Conservation (phyloP, 1,284 basidiomycete genomes). For the Melanopsichium pennsylvanicum region DNA sequence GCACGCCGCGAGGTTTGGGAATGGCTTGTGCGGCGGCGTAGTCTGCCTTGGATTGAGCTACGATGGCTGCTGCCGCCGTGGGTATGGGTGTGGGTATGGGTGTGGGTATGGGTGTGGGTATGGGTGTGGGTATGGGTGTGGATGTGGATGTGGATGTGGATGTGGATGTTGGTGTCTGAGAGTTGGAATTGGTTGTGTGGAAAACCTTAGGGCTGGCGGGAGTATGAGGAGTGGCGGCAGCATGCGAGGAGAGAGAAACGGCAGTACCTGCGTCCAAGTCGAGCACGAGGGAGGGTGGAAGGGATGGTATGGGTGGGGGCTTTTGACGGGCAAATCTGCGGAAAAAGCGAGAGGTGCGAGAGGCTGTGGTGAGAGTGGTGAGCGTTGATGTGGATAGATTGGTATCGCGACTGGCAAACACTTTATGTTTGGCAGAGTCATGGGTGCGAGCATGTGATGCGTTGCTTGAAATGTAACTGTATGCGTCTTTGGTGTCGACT, state of each 20-base stretch:
- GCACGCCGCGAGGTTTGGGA: conserved; percentile 9
- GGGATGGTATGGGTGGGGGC: conserved; percentile 31
- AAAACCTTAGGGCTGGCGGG: not conserved
- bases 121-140: no score
- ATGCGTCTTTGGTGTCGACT: no score
- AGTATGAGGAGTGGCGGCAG: not conserved
- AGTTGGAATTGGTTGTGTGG: not conserved
- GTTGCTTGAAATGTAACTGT: no score
- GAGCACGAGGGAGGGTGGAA: conserved; percentile 33
- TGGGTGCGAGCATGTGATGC: no score
- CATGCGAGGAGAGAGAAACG: conserved; percentile 1
- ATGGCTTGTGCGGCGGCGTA: conserved; percentile 18
- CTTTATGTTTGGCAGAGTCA: conserved; percentile 4
- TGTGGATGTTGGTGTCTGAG: no score
- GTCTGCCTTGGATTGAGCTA: conserved; percentile 31
- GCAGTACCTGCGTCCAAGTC: conserved; percentile 33
- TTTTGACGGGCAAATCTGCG: conserved; percentile 16
- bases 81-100: no score
- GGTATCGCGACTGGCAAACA: conserved; percentile 11
- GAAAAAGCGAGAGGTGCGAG: conserved; percentile 31
- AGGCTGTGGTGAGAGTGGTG: conserved; percentile 15
- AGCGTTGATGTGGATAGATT: conserved; percentile 30
- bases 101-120: no score
- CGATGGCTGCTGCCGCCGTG: conserved; percentile 30
- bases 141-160: not conserved